Base-by-base conservation (phyloP, 2,329 filamentous ascomycete species). In the Chaetomiaceae sp. region DNA sequence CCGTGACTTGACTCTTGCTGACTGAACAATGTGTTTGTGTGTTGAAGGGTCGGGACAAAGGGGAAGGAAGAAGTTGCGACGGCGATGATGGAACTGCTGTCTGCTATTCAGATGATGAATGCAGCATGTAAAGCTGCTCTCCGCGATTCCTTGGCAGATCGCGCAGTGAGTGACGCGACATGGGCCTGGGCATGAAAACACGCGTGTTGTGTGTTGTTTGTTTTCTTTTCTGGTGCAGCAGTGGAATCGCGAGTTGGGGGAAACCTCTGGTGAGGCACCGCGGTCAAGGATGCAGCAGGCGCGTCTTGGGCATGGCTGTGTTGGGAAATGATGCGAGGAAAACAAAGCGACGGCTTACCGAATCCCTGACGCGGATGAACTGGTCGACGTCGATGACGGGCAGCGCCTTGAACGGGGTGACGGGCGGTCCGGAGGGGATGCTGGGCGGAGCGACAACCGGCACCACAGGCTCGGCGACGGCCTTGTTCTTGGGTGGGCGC, bases 331-430 rank as follows among this genome's bases (percentile, higher is more conserved):
- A 37, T 8, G 19, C 23, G 52, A 15, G 31, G 50, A 46, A 47
- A 55, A n/a, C 23, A 33, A 53, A 39, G 47, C 23, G 46, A 51
- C 50, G 54, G 74, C 88, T 80, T 84, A 95, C 90, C 68, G 83
- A 85, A 69, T 95, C 89, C 65, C 89, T 83, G 45, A 91, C 89
- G 66, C 85, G 80, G 56, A 89, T 80, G 69, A 92, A 92, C 69
- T 89, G 86, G 54, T 89, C 85, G 53, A 87, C 78, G 57, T 89
- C 83, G 60, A 88, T 81, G 38, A 75, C 71, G 63, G 75, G 70
- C 65, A 52, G 66, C 29, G 66, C 67, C 55, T 53, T 57, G 38
- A 57, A 42, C 25, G 23, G 55, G 1, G 48, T 43, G 5, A 39
- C 29, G 15, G 47, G 42, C 9, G 51, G 23, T 15, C 9, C 27